Conservation (phyloP, 345 rosid species). For the Citrus reticulata region DNA sequence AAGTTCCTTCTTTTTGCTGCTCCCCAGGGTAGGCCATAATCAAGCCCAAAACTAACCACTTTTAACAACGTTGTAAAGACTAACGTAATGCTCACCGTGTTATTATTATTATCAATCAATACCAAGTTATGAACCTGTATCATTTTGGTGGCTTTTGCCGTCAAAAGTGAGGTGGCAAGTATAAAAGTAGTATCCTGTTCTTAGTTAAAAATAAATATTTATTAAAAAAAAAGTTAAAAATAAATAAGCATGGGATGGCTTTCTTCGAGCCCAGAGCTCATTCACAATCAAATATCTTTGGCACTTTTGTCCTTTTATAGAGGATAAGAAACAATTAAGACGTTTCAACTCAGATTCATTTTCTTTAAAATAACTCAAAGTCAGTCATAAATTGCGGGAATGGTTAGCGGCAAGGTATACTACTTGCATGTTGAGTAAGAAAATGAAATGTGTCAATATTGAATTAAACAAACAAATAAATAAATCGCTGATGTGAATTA, state of each 20-base stretch:
- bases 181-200: not conserved
- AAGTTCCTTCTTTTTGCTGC: not conserved
- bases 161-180: slow-evolving; percentile 36
- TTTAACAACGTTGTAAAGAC: slow-evolving; percentile 27
- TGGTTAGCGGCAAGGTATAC: not conserved
- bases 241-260: slow-evolving; percentile 10
- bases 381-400: slow-evolving; percentile 17
- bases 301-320: slow-evolving; percentile 10
- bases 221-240: too few relatives aligned
- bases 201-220: too few relatives aligned
- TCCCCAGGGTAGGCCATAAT: slow-evolving; percentile 23
- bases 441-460: not conserved
- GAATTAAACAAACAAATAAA: not conserved
- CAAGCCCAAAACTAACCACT: slow-evolving; percentile 21
- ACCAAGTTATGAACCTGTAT: too few relatives aligned
- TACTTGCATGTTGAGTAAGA: slow-evolving; percentile 1
- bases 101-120: too few relatives aligned
- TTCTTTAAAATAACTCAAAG: not conserved
- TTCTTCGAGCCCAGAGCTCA: slow-evolving; percentile 54
- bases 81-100: not conserved
- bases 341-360: not conserved
- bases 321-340: not conserved
- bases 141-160: slow-evolving; percentile 16
- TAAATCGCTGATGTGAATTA: not conserved
- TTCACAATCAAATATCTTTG: slow-evolving; percentile 30